phyloP scores from a whole-genome alignment of 129 eudicot species.

The Tagetes erecta region DNA sequence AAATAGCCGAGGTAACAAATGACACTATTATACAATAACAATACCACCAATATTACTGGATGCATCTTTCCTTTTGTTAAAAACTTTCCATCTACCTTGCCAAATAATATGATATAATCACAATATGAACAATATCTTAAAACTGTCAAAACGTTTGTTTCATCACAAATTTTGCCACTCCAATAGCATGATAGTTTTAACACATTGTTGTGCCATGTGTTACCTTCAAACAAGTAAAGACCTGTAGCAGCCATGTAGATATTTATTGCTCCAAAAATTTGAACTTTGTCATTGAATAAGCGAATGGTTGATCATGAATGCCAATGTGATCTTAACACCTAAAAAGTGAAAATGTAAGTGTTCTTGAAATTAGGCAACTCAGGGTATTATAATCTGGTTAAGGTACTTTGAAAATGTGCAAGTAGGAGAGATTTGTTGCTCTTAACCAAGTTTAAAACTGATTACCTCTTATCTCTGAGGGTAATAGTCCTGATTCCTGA shows the following conservation, averaged over 20 bases:
- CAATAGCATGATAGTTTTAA: background rate
- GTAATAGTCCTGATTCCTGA: background rate
- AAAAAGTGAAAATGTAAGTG: background rate
- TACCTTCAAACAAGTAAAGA: background rate
- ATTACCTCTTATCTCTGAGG: background rate
- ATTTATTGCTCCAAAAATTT: background rate
- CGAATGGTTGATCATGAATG: background rate
- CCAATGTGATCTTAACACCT: background rate
- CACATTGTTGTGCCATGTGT: background rate
- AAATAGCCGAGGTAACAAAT: background rate
- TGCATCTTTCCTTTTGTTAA: background rate
- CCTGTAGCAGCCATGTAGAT: background rate
- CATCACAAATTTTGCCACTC: background rate
- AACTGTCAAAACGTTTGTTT: background rate
- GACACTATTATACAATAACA: background rate
- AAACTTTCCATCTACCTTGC: background rate
- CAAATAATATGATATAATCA: background rate
- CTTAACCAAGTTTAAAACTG: background rate
- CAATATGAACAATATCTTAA: background rate
- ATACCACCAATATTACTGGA: background rate
- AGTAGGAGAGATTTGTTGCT: background rate
- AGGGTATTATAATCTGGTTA: background rate
- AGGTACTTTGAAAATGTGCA: background rate
- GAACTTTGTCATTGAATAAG: background rate
- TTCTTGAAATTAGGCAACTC: background rate